phyloP scores from a whole-genome alignment of 257 asterid species.

The Plantago ovata region DNA sequence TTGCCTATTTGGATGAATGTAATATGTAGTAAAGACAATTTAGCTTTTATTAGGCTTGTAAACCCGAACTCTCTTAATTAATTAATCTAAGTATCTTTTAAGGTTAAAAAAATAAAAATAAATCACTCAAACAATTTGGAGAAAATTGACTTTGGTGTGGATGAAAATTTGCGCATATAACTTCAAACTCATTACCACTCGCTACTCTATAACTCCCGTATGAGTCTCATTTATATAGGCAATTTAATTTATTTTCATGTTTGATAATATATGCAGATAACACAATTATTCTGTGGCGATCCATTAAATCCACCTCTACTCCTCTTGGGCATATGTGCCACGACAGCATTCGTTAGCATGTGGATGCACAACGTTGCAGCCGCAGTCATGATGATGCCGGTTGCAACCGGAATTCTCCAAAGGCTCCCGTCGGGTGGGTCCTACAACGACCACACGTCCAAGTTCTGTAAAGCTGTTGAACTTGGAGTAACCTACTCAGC shows the following conservation, averaged over 20 bases:
- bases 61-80: too few relatives aligned
- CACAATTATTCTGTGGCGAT: slow-evolving; percentile 72
- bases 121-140: too few relatives aligned
- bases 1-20: too few relatives aligned
- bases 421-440: slow-evolving; percentile 45
- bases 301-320: slow-evolving; percentile 78
- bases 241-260: neutral
- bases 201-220: too few relatives aligned
- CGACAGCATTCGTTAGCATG: slow-evolving; percentile 93
- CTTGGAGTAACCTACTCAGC: slow-evolving; percentile 80
- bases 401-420: slow-evolving; percentile 81
- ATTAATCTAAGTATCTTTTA: too few relatives aligned
- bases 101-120: too few relatives aligned
- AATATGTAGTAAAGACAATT: too few relatives aligned
- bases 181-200: too few relatives aligned
- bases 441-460: slow-evolving; percentile 31
- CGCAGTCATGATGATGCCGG: slow-evolving; percentile 93
- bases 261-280: slow-evolving; percentile 43
- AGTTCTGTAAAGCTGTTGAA: slow-evolving; percentile 80
- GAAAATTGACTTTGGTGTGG: too few relatives aligned
- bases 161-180: too few relatives aligned
- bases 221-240: too few relatives aligned
- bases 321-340: slow-evolving; percentile 74
- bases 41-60: too few relatives aligned
- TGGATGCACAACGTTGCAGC: slow-evolving; percentile 99